Conservation (phyloP, 805 yeast species). For the Helenozyma baotianmanensis region DNA sequence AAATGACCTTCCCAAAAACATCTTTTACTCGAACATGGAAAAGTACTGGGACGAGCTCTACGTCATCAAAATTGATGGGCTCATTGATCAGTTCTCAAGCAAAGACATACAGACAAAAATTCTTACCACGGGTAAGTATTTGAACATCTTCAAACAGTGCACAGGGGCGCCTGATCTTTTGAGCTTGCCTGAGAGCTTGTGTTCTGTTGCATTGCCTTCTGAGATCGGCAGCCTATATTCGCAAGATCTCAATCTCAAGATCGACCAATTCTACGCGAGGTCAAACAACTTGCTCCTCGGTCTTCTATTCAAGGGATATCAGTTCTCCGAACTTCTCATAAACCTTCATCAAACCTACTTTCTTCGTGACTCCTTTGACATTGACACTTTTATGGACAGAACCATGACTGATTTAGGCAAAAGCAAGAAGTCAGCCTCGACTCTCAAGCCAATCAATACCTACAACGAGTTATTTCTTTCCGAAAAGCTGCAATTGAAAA, state of each 20-base stretch:
- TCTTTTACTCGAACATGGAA: slow-evolving; percentile 43
- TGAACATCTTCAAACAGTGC: slow-evolving; percentile 66
- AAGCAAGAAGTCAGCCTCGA: slow-evolving; percentile 28
- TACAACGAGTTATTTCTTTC: slow-evolving; percentile 8
- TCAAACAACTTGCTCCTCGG: slow-evolving; percentile 62
- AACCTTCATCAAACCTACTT: slow-evolving; percentile 57
- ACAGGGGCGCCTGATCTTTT: slow-evolving; percentile 42
- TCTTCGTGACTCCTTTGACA: slow-evolving; percentile 45
- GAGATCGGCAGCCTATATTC: slow-evolving; percentile 30
- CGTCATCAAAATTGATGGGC: slow-evolving; percentile 67
- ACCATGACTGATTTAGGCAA: slow-evolving; percentile 52
- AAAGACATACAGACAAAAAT: slow-evolving; percentile 57
- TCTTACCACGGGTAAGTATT: slow-evolving; percentile 76
- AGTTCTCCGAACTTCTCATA: slow-evolving; percentile 43
- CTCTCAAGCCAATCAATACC: slow-evolving; percentile 8
- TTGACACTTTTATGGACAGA: slow-evolving; percentile 49
- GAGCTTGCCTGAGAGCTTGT: slow-evolving; percentile 21
- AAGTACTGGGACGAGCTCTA: slow-evolving; percentile 73
- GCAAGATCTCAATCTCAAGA: slow-evolving; percentile 47
- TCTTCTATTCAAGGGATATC: slow-evolving; percentile 57
- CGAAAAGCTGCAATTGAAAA: neutral
- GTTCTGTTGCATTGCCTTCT: slow-evolving; percentile 5
- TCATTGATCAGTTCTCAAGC: slow-evolving; percentile 59
- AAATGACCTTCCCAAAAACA: slow-evolving; percentile 20
- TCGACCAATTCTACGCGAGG: slow-evolving; percentile 57